Evolutionary conservation across 2,329 filamentous ascomycete genomes (phyloP).

Genomic region (Pseudogymnoascus sp.): DNA sequence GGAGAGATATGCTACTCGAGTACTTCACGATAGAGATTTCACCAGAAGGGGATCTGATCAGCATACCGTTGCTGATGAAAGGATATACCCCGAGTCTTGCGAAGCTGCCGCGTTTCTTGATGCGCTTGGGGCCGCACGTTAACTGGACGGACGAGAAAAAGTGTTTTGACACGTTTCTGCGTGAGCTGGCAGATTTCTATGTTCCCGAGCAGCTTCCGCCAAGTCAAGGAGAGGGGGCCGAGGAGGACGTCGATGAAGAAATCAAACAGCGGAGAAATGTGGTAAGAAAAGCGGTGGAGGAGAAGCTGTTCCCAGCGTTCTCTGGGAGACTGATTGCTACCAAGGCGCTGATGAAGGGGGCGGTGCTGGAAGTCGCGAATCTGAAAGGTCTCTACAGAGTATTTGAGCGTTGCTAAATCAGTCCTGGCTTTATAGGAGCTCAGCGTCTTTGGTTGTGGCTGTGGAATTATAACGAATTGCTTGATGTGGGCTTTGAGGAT

Average conservation of each 20-base stretch:
- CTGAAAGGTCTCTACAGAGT: slow-evolving; percentile 88
- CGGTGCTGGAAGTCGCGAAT: slow-evolving; percentile 78
- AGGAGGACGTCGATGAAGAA: slow-evolving; percentile 39
- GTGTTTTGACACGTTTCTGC: slow-evolving; percentile 80
- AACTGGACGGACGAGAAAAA: slow-evolving; percentile 76
- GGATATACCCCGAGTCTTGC: slow-evolving; percentile 79
- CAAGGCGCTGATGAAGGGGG: slow-evolving; percentile 61
- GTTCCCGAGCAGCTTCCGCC: slow-evolving; percentile 75
- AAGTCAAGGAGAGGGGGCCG: slow-evolving; percentile 29
- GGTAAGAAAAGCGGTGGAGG: slow-evolving; percentile 68
- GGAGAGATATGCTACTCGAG: slow-evolving; percentile 79
- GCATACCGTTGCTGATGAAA: slow-evolving; percentile 77
- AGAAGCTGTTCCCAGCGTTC: slow-evolving; percentile 84
- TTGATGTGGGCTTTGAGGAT: neutral
- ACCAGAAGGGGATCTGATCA: slow-evolving; percentile 63
- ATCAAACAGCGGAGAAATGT: slow-evolving; percentile 54
- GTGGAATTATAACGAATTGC: neutral
- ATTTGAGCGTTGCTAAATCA: slow-evolving; percentile 76
- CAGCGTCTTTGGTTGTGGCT: neutral
- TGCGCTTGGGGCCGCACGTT: slow-evolving; percentile 80
- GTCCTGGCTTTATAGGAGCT: neutral
- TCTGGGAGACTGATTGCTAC: slow-evolving; percentile 77
- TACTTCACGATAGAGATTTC: slow-evolving; percentile 87
- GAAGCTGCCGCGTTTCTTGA: slow-evolving; percentile 81
- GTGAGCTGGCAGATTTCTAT: slow-evolving; percentile 82